Evolutionary conservation across 164 flowering plant genomes (phyloP).

Genomic region (Vitis vinifera): DNA sequence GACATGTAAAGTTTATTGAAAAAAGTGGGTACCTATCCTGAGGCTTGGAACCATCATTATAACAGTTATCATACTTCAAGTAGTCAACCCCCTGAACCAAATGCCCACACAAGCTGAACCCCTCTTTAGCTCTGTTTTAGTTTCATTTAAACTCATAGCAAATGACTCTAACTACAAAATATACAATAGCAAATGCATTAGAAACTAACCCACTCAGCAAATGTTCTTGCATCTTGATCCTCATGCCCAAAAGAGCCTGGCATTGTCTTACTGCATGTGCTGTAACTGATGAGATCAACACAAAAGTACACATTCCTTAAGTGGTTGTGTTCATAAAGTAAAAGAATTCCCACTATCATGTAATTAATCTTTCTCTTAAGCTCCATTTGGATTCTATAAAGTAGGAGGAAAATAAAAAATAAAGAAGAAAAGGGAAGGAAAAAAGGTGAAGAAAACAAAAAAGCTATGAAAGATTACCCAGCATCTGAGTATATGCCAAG

Average conservation of each 20-base stretch:
- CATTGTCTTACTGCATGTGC: constrained; percentile 52
- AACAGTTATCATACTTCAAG: constrained; percentile 58
- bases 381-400: too few species aligned
- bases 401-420: too few species aligned
- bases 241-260: constrained; percentile 57
- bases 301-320: neutral
- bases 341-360: neutral
- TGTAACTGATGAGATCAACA: constrained; percentile 21
- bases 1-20: neutral
- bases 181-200: neutral
- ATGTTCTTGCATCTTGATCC: constrained; percentile 52
- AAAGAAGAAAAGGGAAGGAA: too few species aligned
- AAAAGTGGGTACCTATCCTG: constrained; percentile 25
- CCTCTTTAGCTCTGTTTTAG: neutral
- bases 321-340: neutral
- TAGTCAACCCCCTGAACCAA: constrained; percentile 44
- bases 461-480: constrained; percentile 27
- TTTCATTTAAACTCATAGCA: neutral
- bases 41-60: constrained; percentile 35
- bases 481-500: constrained; percentile 55
- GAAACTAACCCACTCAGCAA: constrained; percentile 48
- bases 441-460: too few species aligned
- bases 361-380: too few species aligned
- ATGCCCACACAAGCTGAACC: neutral
- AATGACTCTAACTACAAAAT: neutral